Conservation (phyloP, 805 yeast species). For the Jamesozyma lodderae region DNA sequence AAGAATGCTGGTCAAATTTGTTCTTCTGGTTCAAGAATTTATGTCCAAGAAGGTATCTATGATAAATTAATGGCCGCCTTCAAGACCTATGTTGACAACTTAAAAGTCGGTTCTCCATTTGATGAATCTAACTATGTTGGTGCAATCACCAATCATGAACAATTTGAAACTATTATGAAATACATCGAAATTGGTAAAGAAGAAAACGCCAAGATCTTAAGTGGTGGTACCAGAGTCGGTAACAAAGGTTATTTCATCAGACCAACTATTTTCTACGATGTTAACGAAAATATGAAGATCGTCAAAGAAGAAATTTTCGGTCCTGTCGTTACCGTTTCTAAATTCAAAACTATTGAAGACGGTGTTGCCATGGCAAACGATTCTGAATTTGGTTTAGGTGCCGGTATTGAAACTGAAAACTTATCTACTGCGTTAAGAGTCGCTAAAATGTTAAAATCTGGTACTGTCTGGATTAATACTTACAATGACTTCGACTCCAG, state of each 20-base stretch:
- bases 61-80: slow-evolving; percentile 52
- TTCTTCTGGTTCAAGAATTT: slow-evolving; percentile 74
- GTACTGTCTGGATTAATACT: slow-evolving; percentile 75
- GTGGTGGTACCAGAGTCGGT: slow-evolving; percentile 64
- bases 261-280: slow-evolving; percentile 70
- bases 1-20: slow-evolving; percentile 79
- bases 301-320: slow-evolving; percentile 73
- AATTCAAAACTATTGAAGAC: slow-evolving; percentile 60
- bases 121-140: slow-evolving; percentile 62
- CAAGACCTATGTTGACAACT: slow-evolving; percentile 46
- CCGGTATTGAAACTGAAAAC: slow-evolving; percentile 65
- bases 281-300: slow-evolving; percentile 50
- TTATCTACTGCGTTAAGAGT: slow-evolving; percentile 54
- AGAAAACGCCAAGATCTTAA: slow-evolving; percentile 56
- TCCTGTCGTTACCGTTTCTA: slow-evolving; percentile 64
- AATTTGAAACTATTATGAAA: slow-evolving; percentile 57
- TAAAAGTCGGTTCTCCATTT: slow-evolving; percentile 71
- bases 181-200: slow-evolving; percentile 59
- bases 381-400: slow-evolving; percentile 70
- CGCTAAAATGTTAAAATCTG: slow-evolving; percentile 57
- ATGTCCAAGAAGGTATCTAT: slow-evolving; percentile 62
- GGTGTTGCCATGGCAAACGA: slow-evolving; percentile 58
- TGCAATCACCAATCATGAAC: slow-evolving; percentile 65
- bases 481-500: slow-evolving; percentile 67
- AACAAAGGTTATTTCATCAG: slow-evolving; percentile 60